Evolutionary conservation across 805 yeast species (phyloP).

Genomic region (Candida railenensis): DNA sequence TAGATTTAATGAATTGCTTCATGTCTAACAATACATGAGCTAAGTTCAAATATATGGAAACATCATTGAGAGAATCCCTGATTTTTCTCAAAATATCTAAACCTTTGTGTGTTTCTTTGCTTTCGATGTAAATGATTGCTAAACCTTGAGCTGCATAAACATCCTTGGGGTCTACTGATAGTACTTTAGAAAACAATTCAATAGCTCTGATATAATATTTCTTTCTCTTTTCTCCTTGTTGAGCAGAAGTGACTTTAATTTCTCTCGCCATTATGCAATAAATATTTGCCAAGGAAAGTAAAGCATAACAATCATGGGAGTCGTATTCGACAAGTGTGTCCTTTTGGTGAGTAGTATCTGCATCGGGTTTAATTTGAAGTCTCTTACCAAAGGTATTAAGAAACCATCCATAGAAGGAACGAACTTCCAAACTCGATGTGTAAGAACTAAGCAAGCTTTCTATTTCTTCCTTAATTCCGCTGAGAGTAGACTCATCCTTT

Average conservation of each 20-base stretch:
- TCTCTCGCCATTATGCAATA: constrained; percentile 84
- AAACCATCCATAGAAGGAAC: constrained; percentile 93
- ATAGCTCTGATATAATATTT: constrained; percentile 87
- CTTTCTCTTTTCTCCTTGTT: constrained; percentile 54
- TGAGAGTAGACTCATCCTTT: constrained; percentile 32
- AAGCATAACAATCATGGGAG: constrained; percentile 86
- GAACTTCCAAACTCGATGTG: constrained; percentile 70
- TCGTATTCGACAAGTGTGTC: constrained; percentile 79
- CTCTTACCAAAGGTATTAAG: constrained; percentile 59
- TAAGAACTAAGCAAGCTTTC: constrained; percentile 51
- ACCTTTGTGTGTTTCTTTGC: constrained; percentile 70
- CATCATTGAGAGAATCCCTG: constrained; percentile 84
- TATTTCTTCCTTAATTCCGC: constrained; percentile 49
- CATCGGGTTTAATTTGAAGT: constrained; percentile 46
- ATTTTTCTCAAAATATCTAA: constrained; percentile 84
- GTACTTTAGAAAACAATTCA: constrained; percentile 84
- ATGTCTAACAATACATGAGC: constrained; percentile 87
- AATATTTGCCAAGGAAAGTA: constrained; percentile 85
- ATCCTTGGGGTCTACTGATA: constrained; percentile 78
- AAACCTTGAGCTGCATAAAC: constrained; percentile 98
- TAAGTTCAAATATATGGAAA: constrained; percentile 77
- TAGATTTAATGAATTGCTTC: constrained; percentile 79
- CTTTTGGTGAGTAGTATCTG: constrained; percentile 79
- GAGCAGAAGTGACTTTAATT: constrained; percentile 39
- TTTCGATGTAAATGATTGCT: constrained; percentile 89